Base-by-base conservation (phyloP, 176 grass and related monocot genomes). In the Avena sativa region DNA sequence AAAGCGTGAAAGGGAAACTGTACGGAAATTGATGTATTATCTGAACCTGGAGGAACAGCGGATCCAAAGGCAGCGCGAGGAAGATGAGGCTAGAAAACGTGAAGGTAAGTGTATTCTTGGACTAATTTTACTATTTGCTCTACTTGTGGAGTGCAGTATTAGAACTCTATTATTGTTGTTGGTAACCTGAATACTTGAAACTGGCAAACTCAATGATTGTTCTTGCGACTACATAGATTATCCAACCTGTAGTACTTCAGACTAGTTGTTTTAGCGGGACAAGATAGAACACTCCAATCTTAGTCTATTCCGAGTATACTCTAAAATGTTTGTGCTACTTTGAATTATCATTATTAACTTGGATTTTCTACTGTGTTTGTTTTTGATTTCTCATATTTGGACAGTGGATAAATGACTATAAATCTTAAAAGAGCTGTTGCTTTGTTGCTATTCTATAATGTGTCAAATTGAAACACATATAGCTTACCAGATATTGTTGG, bases 1-100 rank as follows among this genome's bases (percentile, higher is more conserved):
- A 79, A 99, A 85, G 79, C 86, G 36, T 72, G 97, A 94, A 90
- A 89, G 91, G 56, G 97, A 99, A 76, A 94, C 76, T 10, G 87
- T 93, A 53, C 88, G 97, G 48, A 99, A 99, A 79, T 87, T 94
- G 60, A 93, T 99, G 56, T 93, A 83, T 69, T 94, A 83, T 76
- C 70, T 99, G 17, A 92, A 89, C 78, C 12, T 88, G 64, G 97
- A 99, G 83, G 92, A 99, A 83, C 89, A 99, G 70, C 80, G 94
- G 12, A 58, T 94, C 12, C 52, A 87, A 57, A 91, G 63, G 65
- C 40, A 58, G 2, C 90, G 81, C 28, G 90, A 96, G 85, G 94
- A 99, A 73, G 92, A 93, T 83, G 97, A 96, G 90, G 91, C 92
- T 43, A 92, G 78, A 71, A 96, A 96, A 76, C 92, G 9, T 63